Percentiles rank a stretch among this genome's conserved stretches.
phyloP scores from a whole-genome alignment of 176 grass and related monocot genomes.

The Otatea glauca region DNA sequence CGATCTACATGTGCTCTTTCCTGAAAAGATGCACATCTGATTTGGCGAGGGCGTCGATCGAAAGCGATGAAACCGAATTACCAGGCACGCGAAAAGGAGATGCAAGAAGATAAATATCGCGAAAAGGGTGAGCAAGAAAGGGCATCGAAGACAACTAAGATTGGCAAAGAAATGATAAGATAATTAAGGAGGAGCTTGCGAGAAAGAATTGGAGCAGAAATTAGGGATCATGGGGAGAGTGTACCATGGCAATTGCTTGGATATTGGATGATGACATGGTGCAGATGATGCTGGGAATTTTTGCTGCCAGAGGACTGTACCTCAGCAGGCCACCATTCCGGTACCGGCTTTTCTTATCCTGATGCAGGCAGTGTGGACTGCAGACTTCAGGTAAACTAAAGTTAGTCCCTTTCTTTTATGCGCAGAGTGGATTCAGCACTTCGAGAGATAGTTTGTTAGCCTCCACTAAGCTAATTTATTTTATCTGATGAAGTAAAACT shows the following conservation, averaged over 20 bases:
- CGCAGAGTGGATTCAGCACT: constrained; percentile 46
- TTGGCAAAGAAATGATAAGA: constrained; percentile 13
- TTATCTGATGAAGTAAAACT: constrained; percentile 39
- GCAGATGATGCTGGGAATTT: constrained; percentile 33
- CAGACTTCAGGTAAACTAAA: constrained; percentile 33
- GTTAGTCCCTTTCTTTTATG: constrained; percentile 8
- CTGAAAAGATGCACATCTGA: background rate
- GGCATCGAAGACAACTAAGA: background rate
- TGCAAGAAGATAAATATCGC: background rate
- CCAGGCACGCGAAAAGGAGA: background rate
- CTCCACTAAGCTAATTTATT: constrained; percentile 42
- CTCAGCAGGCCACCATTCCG: constrained; percentile 9
- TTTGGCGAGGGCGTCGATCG: background rate
- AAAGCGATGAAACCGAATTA: background rate
- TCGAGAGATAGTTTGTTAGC: constrained; percentile 28
- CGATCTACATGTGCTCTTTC: background rate
- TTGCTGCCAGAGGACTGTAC: constrained; percentile 32
- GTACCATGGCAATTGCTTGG: constrained; percentile 17
- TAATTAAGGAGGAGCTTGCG: background rate
- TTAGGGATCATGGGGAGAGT: background rate
- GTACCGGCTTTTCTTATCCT: constrained; percentile 21
- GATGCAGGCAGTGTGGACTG: constrained; percentile 5
- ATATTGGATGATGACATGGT: constrained; percentile 39
- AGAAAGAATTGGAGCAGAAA: background rate
- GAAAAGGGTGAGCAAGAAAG: background rate